Base-by-base conservation (phyloP, 768 basidiomycete species). In the Serendipita indica region DNA sequence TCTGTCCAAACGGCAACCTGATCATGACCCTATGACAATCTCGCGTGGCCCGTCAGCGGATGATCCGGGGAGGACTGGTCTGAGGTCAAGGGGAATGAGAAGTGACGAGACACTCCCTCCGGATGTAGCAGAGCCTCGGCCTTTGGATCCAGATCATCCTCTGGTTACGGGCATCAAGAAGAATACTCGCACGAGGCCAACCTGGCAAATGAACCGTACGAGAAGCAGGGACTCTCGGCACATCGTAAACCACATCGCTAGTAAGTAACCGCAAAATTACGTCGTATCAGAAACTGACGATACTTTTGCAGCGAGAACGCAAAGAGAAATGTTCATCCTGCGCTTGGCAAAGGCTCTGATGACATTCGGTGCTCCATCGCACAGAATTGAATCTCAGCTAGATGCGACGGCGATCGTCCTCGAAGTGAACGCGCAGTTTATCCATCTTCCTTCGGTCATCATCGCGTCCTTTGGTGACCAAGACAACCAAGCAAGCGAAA, bases 331-430 rank as follows among this genome's bases (percentile, higher is more conserved):
- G 58, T 97, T 94, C 71, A 71, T 96, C 33, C 77, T 91, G 67
- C 89, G 82, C 67, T 78, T 96, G 27, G 89, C 90, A 14, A 79
- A 83, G 61, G 82, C 88, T 16, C 74, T 96, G 37, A 92, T 97
- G 87, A 82, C 82, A 12, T 93, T 88, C 66, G 90, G 91, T 3
- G 89, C 91, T 16, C 90, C 91, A 0, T 90, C 89, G 22, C 93
- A 97, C 71, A 82, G 93, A 32, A 87, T 97, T 61, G 91, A 94
- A 70, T 84, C 89, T 2, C 92, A 96, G 68, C 80, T 97, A 35
- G 76, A 85, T 32, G 86, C 91, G 7, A 89, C 89, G 5, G 89
- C 92, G 0, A 78, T 83, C 14, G 90, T 92, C 57, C 81, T 97
- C 16, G 90, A 92, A 65, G 80, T 96, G 58, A 83, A 89, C 68